Evolutionary conservation across 495 filamentous ascomycete species (phyloP).

Genomic region (Xylaria cubensis): DNA sequence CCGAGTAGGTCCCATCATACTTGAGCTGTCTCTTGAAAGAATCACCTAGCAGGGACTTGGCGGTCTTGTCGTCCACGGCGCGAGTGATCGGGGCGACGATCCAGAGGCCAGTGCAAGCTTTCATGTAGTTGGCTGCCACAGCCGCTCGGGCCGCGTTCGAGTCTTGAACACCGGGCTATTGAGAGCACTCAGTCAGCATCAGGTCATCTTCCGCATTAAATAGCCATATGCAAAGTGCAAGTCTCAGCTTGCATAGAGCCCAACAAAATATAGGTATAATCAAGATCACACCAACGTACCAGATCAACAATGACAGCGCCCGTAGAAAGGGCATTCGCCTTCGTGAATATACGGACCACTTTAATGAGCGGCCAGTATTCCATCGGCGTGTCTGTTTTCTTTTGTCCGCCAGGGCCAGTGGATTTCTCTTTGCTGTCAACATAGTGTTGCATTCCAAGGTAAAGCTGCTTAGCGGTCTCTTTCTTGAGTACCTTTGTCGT

Average conservation of each 20-base stretch:
- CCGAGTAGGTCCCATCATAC: conserved; percentile 64
- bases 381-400: conserved; percentile 45
- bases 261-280: neutral
- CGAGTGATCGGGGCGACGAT: conserved; percentile 70
- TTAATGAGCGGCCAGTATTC: conserved; percentile 73
- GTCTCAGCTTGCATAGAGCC: neutral
- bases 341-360: conserved; percentile 66
- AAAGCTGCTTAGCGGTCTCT: conserved; percentile 36
- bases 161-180: conserved; percentile 65
- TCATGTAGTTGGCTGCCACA: conserved; percentile 68
- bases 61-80: conserved; percentile 71
- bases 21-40: conserved; percentile 69
- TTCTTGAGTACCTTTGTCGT: conserved; percentile 49
- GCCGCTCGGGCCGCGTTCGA: conserved; percentile 68
- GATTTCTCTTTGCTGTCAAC: conserved; percentile 46
- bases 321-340: conserved; percentile 60
- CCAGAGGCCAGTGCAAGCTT: conserved; percentile 61
- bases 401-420: neutral
- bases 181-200: conserved; percentile 18
- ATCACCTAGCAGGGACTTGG: conserved; percentile 65
- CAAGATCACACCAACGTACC: conserved; percentile 38
- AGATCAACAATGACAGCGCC: conserved; percentile 72
- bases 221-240: neutral
- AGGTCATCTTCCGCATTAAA: too few species aligned
- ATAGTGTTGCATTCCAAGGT: conserved; percentile 35